phyloP scores from a whole-genome alignment of 2,329 filamentous ascomycete species.

The Aspergillus ustus region DNA sequence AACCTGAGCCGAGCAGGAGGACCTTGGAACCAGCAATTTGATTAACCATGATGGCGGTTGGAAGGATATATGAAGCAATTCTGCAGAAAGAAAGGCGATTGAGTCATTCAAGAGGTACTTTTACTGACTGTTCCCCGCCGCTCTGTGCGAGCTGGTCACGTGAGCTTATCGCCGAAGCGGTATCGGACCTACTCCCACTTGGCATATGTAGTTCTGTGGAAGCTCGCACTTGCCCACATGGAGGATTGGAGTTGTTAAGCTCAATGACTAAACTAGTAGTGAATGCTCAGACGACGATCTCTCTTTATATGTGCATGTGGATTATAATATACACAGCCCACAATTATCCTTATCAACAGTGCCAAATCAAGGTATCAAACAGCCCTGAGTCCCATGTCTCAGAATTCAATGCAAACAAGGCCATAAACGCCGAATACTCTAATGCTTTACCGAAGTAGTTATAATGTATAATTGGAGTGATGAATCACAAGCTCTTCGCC shows the following conservation, averaged over 20 bases:
- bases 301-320: neutral
- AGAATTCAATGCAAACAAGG: neutral
- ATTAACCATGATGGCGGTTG: constrained; percentile 40
- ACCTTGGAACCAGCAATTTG: constrained; percentile 45
- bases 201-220: neutral
- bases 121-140: constrained; percentile 1
- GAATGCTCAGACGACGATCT: neutral
- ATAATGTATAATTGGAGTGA: constrained; percentile 20
- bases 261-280: neutral
- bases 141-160: constrained; percentile 11
- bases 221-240: neutral
- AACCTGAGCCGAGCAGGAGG: constrained; percentile 44
- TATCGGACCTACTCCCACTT: constrained; percentile 17
- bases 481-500: constrained; percentile 36
- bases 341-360: neutral
- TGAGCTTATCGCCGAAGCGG: constrained; percentile 8
- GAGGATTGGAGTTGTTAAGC: neutral
- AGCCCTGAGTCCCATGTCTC: constrained; percentile 3
- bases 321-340: constrained; percentile 7
- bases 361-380: neutral
- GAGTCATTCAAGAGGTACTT: constrained; percentile 7
- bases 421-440: constrained; percentile 9
- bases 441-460: constrained; percentile 10
- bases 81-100: constrained; percentile 21
- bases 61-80: constrained; percentile 12